Base-by-base conservation (phyloP, 2,329 filamentous ascomycete genomes). In the Corniculantispora saksenae region DNA sequence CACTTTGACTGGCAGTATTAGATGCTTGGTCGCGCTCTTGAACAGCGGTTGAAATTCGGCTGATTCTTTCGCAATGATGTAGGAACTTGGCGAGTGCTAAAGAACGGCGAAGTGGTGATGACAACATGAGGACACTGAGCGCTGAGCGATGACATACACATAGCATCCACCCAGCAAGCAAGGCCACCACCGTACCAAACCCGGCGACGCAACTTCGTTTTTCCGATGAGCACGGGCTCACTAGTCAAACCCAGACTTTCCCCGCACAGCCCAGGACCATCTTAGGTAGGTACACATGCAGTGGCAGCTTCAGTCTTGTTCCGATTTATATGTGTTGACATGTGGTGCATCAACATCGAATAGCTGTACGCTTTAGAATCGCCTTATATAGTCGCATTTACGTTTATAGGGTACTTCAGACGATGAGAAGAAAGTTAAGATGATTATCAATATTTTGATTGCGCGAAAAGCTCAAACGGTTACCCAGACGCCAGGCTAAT, bases 401-500 rank as follows among this genome's bases (percentile, higher is more conserved):
- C n/a, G n/a, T n/a, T n/a, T n/a, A n/a, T n/a, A n/a, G n/a, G n/a
- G 32, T 6, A 43, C 9, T 43, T 43, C 38, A 13, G 12, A 13
- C 12, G 12, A 43, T 10, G 3, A 13, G 12, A 43, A 19, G 12
- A 6, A 19, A 19, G 38, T 7, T 13, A 10, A 19, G 17, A 43
- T 15, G 12, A 43, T 43, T 19, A 19, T 43, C 38, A 13, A 59
- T 35, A 48, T 59, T 10, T 10, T 4, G 23, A 7, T 19, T 35
- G 13, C 32, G 17, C 19, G 29, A 25, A n/a, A 38, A 35, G 43
- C n/a, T 23, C 3, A 29, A 60, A 40, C 35, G 45, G 25, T 15
- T 3, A 40, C 23, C 38, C 13, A 21, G 12, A 57, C 21, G 53
- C 67, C 67, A 27, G 47, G 43, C 63, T 43, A 66, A 21, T 45